Conservation (phyloP, 768 basidiomycete species). For the Epithele typhae region DNA sequence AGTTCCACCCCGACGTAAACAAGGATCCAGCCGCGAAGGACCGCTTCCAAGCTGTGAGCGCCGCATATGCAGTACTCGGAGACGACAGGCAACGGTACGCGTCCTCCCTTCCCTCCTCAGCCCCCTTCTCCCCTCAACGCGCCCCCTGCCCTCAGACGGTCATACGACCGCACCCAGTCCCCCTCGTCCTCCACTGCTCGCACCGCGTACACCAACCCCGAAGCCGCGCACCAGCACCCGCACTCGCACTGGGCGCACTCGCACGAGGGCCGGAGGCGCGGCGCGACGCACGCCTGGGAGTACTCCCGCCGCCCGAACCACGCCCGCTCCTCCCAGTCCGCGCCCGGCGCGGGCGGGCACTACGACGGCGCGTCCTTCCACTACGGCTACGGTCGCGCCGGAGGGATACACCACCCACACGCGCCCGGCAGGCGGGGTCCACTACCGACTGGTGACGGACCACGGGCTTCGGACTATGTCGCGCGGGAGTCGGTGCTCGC, state of each 20-base stretch:
- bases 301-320: conserved; percentile 17
- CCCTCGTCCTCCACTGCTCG: conserved; percentile 5
- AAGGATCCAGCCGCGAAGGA: conserved; percentile 33
- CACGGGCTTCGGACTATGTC: conserved; percentile 15
- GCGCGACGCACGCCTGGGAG: conserved; percentile 37
- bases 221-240: conserved; percentile 10
- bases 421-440: conserved; percentile 20
- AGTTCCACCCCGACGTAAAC: conserved; percentile 42
- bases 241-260: conserved; percentile 15
- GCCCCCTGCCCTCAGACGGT: conserved; percentile 20
- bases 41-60: conserved; percentile 43
- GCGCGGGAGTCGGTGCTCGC: conserved; percentile 18
- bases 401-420: conserved; percentile 10
- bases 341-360: no score
- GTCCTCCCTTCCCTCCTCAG: background rate
- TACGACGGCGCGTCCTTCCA: conserved; percentile 1
- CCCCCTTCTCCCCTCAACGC: background rate
- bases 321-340: conserved; percentile 10
- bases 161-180: conserved; percentile 28
- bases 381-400: conserved; percentile 8
- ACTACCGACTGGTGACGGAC: conserved; percentile 1
- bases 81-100: conserved; percentile 42
- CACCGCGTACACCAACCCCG: conserved; percentile 9
- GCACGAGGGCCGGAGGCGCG: conserved; percentile 28
- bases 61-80: conserved; percentile 42